Base-by-base conservation (phyloP, 768 basidiomycete species). In the Leccinum imitatum region DNA sequence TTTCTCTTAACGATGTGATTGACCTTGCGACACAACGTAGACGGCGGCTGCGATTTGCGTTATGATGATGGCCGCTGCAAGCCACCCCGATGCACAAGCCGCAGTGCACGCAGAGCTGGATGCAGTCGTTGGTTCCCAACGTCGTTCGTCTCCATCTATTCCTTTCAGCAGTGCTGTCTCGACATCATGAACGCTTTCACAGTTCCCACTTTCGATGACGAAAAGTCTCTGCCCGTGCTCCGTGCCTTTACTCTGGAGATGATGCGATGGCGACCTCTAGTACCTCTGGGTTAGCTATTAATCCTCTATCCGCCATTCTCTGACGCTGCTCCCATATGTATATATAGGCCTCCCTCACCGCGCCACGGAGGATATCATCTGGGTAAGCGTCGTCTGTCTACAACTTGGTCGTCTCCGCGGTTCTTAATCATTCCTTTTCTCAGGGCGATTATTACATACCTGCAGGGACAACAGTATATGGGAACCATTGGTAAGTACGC, bases 21-120 rank as follows among this genome's bases (percentile, higher is more conserved):
- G n/a, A n/a, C n/a, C n/a, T n/a, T n/a, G n/a, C 80, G 21, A 21
- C 21, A 21, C 13, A 33, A 3, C 17, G 21, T 23, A 76, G 58
- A 84, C 82, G 1, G 80, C 83, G 0, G 76, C 78, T 6, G 81
- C 79, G 0, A 83, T 84, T 48, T 79, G 79, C 54, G 72, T 80
- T 47, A 67, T 71, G 2, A 71, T 85, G 31, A 72, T 82, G 68
- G 82, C 84, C 6, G 79, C 83, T 3, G 80, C 80, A 0, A 72
- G 73, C 54, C 78, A 80, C 59, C 83, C 84, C 0, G 76, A 79
- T 19, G 76, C 81, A 1, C 83, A 85, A 50, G 70, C 66, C 3
- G 71, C 64, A 25, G 80, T 84, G 1, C 82, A 84, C 52, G 76
- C 78, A 23, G 81, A 87, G 59, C 68, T 87, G 2, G 84, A 85